These are phyloP conservation scores for Stachybotrys chartarum DNA, from an alignment of 2,329 filamentous ascomycete species.

Conservation along the genomic window DNA sequence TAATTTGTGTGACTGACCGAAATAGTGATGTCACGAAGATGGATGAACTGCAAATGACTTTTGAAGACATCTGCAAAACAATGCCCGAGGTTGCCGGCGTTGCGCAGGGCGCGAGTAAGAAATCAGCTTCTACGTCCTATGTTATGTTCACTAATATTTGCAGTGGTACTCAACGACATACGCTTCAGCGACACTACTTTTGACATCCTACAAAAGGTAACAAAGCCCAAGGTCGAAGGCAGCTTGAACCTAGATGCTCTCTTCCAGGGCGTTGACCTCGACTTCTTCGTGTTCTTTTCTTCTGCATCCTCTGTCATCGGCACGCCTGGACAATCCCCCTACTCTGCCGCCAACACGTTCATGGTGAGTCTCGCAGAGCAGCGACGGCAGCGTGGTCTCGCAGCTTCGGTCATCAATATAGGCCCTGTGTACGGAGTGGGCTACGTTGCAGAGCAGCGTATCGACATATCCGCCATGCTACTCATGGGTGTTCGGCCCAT, in stretches of 20 bases:
- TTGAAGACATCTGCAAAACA: constrained; percentile 8
- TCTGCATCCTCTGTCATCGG: constrained; percentile 27
- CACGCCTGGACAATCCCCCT: constrained; percentile 27
- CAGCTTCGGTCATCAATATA: constrained; percentile 32
- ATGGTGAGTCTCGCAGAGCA: constrained; percentile 22
- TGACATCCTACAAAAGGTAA: constrained; percentile 17
- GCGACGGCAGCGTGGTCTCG: constrained; percentile 21
- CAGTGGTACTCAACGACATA: constrained; percentile 31
- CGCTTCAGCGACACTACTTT: constrained; percentile 21
- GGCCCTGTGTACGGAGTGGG: constrained; percentile 31
- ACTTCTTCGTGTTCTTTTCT: constrained; percentile 35
- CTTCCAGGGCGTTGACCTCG: constrained; percentile 19
- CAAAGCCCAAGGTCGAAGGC: constrained; percentile 31
- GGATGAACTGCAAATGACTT: constrained; percentile 1
- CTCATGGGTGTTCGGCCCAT: constrained; percentile 6
- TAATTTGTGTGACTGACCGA: background rate
- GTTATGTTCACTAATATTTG: background rate
- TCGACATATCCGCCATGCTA: constrained; percentile 3
- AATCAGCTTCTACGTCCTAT: background rate
- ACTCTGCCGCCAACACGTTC: constrained; percentile 29
- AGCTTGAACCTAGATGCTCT: constrained; percentile 21
- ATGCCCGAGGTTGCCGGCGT: constrained; percentile 32
- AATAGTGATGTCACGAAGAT: constrained; percentile 5
- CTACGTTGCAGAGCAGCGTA: constrained; percentile 19
- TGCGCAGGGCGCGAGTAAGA: constrained; percentile 27